A percentile compares a stretch with the other conserved stretches of the same genome.
These are phyloP conservation scores for Berkeleyomyces basicola DNA, from an alignment of 2,329 filamentous ascomycete genomes.

Conservation along the genomic window DNA sequence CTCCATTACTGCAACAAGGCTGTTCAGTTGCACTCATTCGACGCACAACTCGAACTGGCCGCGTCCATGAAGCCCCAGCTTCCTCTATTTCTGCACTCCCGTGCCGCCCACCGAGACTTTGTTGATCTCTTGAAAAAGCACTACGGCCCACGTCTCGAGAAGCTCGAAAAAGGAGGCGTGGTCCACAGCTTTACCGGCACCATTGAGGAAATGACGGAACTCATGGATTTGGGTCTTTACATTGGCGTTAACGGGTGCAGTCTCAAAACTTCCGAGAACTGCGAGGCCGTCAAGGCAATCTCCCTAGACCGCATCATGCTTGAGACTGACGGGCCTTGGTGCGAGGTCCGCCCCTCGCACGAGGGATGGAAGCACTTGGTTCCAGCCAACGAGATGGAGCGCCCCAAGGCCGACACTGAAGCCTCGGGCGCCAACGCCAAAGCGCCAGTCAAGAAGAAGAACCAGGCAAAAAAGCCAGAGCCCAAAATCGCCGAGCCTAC, in stretches of 20 bases:
- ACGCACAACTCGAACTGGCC: slow-evolving; percentile 63
- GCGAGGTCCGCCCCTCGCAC: slow-evolving; percentile 80
- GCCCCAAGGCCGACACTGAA: not conserved
- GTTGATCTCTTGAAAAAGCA: slow-evolving; percentile 47
- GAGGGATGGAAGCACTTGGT: slow-evolving; percentile 59
- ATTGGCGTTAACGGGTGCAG: slow-evolving; percentile 95
- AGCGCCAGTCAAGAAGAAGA: slow-evolving; percentile 17
- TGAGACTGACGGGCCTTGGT: slow-evolving; percentile 96
- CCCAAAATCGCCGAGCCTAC: slow-evolving; percentile 52
- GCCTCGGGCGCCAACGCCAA: not conserved
- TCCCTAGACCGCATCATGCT: slow-evolving; percentile 71
- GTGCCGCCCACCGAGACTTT: slow-evolving; percentile 77
- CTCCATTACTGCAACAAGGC: slow-evolving; percentile 65
- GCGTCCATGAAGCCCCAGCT: slow-evolving; percentile 52
- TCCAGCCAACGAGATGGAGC: slow-evolving; percentile 16
- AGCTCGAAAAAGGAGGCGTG: slow-evolving; percentile 58
- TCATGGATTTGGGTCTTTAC: slow-evolving; percentile 68
- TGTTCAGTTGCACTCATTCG: slow-evolving; percentile 72
- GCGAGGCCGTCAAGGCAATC: slow-evolving; percentile 65
- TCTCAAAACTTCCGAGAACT: slow-evolving; percentile 85
- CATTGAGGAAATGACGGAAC: slow-evolving; percentile 61
- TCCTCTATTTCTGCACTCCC: slow-evolving; percentile 81
- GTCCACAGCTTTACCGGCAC: slow-evolving; percentile 95
- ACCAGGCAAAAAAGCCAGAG: slow-evolving; percentile 27
- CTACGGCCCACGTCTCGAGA: slow-evolving; percentile 42